These are phyloP conservation scores for Microbotryum scabiosae DNA, from an alignment of 1,284 basidiomycete species.

Conservation along the genomic window DNA sequence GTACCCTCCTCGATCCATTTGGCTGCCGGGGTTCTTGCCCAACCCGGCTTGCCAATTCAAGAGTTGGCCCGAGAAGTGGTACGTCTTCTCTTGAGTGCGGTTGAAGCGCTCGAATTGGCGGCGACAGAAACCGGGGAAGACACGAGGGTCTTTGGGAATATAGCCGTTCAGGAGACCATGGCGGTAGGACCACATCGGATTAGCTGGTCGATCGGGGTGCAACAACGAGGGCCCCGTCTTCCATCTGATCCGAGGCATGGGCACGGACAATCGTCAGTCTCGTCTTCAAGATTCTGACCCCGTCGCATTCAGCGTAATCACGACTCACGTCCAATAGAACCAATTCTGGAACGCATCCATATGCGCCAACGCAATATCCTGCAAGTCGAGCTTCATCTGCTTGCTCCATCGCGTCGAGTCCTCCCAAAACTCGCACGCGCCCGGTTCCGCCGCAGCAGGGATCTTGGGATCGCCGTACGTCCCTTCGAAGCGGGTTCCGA, in stretches of 20 bases:
- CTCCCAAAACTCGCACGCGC: slow-evolving; percentile 24
- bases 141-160: slow-evolving; percentile 65
- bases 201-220: slow-evolving; percentile 53
- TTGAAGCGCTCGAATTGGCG: too few relatives aligned
- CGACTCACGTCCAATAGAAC: slow-evolving; percentile 80
- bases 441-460: not conserved
- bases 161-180: slow-evolving; percentile 76
- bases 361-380: slow-evolving; percentile 58
- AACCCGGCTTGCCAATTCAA: too few relatives aligned
- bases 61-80: too few relatives aligned
- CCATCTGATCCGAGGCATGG: slow-evolving; percentile 49
- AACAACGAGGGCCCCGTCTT: slow-evolving; percentile 64
- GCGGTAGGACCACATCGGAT: slow-evolving; percentile 49
- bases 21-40: too few relatives aligned
- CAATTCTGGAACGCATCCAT: slow-evolving; percentile 70
- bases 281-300: too few relatives aligned
- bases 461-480: slow-evolving; percentile 25
- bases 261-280: too few relatives aligned
- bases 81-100: too few relatives aligned
- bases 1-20: too few relatives aligned
- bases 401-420: slow-evolving; percentile 59
- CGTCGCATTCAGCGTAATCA: too few relatives aligned
- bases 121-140: slow-evolving; percentile 58
- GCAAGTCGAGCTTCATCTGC: slow-evolving; percentile 53
- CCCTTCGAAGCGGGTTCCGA: slow-evolving; percentile 32